phyloP scores from a whole-genome alignment of 1,139 yeast genomes.

The Pichia sp. region DNA sequence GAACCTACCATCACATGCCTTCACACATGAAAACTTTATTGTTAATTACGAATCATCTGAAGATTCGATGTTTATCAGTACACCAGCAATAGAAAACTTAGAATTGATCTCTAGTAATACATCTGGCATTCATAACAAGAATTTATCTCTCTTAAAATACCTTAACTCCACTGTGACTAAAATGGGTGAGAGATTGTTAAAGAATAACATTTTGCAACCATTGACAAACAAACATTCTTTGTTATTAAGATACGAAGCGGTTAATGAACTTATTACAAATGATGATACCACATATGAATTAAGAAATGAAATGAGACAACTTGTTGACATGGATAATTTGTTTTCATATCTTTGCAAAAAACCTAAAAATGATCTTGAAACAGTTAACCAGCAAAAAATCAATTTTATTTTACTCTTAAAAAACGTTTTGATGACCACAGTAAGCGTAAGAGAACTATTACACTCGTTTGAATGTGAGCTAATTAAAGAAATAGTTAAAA shows the following conservation, averaged over 20 bases:
- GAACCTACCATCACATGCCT: slow-evolving; percentile 7
- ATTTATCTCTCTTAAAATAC: slow-evolving; percentile 35
- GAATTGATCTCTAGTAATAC: slow-evolving; percentile 38
- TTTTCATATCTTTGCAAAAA: slow-evolving; percentile 26
- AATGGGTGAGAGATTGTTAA: slow-evolving; percentile 44
- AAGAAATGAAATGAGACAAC: slow-evolving; percentile 29
- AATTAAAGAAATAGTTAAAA: slow-evolving; percentile 33
- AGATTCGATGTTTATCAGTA: slow-evolving; percentile 42
- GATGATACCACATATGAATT: slow-evolving; percentile 24
- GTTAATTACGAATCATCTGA: slow-evolving; percentile 39
- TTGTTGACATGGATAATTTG: slow-evolving; percentile 38
- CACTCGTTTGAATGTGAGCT: slow-evolving; percentile 24
- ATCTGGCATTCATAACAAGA: slow-evolving; percentile 28
- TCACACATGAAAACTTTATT: slow-evolving; percentile 32
- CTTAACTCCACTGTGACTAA: slow-evolving; percentile 41
- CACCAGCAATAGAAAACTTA: slow-evolving; percentile 36
- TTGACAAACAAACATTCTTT: slow-evolving; percentile 38
- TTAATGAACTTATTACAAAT: slow-evolving; percentile 34
- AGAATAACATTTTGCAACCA: slow-evolving; percentile 44
- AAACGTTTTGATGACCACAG: slow-evolving; percentile 27
- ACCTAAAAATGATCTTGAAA: slow-evolving; percentile 23
- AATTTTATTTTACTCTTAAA: slow-evolving; percentile 41
- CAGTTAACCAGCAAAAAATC: slow-evolving; percentile 36
- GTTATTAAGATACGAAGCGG: slow-evolving; percentile 35
- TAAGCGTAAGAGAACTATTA: slow-evolving; percentile 21